Evolutionary conservation across 2,329 filamentous ascomycete genomes (phyloP).

Genomic region (Fusarium palustre): DNA sequence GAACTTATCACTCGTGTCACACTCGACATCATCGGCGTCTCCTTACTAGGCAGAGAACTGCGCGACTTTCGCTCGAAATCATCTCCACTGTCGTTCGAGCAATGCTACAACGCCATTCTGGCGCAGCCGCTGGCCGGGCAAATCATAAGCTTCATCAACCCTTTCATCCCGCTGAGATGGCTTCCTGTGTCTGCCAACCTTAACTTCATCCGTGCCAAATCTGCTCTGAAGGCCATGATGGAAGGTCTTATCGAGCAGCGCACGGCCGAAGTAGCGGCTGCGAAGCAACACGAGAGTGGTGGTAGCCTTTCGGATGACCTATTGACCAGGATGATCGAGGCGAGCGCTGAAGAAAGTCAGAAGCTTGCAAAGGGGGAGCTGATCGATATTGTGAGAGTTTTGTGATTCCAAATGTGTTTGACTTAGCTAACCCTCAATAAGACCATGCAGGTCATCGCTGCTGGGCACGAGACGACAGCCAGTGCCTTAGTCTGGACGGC

Average conservation of each 20-base stretch:
- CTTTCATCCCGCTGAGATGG: slow-evolving; percentile 22
- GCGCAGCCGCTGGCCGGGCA: slow-evolving; percentile 16
- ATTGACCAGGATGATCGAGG: slow-evolving; percentile 31
- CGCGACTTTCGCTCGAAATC: slow-evolving; percentile 11
- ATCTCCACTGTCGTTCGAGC: slow-evolving; percentile 16
- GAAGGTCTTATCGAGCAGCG: slow-evolving; percentile 20
- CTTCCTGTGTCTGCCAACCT: slow-evolving; percentile 18
- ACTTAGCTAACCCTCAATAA: neutral
- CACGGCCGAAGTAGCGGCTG: neutral
- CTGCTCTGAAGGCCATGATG: slow-evolving; percentile 22
- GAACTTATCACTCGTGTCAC: slow-evolving; percentile 3
- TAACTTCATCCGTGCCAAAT: slow-evolving; percentile 21
- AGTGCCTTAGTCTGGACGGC: slow-evolving; percentile 11
- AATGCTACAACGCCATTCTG: slow-evolving; percentile 21
- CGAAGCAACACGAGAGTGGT: neutral
- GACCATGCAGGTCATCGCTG: slow-evolving; percentile 33
- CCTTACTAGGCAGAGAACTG: slow-evolving; percentile 9
- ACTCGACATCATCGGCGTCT: slow-evolving; percentile 24
- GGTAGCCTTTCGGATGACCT: slow-evolving; percentile 15
- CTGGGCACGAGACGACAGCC: slow-evolving; percentile 29
- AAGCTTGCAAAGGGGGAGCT: slow-evolving; percentile 26
- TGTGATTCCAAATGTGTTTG: accelerated
- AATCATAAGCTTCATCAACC: slow-evolving; percentile 27
- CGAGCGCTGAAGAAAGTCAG: slow-evolving; percentile 10
- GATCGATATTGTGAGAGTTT: slow-evolving; percentile 21